Conservation (phyloP, 2,329 filamentous ascomycete species). For the Claviceps arundinis region DNA sequence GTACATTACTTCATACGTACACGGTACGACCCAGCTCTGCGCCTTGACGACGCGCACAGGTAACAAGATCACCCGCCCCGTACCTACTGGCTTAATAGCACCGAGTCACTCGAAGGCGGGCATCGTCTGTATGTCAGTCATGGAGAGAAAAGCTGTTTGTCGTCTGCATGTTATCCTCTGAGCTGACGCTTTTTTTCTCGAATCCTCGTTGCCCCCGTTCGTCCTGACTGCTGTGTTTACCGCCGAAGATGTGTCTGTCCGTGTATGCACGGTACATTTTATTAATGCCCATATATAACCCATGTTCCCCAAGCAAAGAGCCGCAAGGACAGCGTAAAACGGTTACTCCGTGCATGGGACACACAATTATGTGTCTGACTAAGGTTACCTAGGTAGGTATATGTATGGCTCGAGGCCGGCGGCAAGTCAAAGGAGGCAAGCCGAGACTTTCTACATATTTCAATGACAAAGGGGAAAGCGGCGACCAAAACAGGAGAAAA, state of each 20-base stretch:
- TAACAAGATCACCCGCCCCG: background rate
- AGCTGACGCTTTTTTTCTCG: background rate
- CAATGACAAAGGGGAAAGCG: no score
- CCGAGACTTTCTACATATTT: background rate
- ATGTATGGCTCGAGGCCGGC: background rate
- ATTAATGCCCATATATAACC: background rate
- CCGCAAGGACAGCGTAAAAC: background rate
- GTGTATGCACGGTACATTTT: background rate
- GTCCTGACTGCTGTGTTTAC: slow-evolving; percentile 1
- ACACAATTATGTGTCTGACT: background rate
- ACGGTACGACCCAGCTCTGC: background rate
- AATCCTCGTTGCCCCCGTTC: background rate
- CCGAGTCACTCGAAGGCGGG: no score
- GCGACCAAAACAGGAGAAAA: background rate
- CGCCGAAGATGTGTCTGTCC: background rate
- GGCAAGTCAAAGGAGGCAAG: background rate
- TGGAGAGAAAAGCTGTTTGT: background rate
- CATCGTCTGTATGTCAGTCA: no score
- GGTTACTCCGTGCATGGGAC: background rate
- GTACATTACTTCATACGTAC: background rate
- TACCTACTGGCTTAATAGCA: no score
- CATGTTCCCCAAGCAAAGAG: background rate
- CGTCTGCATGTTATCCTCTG: background rate
- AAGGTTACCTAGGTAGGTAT: background rate
- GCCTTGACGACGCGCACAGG: background rate